Conservation (phyloP, 108 stramenopile genomes). For the Stephanodiscus triporus region DNA sequence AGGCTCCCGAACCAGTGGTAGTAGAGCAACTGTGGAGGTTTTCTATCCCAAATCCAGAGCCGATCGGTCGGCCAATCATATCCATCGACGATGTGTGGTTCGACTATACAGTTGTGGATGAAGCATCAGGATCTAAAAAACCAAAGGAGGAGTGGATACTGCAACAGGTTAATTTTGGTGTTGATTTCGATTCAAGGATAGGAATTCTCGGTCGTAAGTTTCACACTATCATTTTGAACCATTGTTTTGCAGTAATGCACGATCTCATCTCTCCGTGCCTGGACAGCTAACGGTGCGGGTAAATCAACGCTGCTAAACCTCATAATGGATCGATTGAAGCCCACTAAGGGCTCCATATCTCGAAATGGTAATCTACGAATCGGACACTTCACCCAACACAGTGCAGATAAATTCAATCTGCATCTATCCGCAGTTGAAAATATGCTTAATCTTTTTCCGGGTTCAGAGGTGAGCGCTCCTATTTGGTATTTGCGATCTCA, state of each 20-base stretch:
- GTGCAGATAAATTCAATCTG: conserved; percentile 91
- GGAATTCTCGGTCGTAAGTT: conserved; percentile 66
- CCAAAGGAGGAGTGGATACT: conserved; percentile 74
- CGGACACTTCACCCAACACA: conserved; percentile 97
- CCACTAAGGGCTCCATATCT: conserved; percentile 78
- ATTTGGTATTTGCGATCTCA: background rate
- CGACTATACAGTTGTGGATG: conserved; percentile 81
- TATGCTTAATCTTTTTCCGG: conserved; percentile 81
- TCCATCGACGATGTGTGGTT: conserved; percentile 96
- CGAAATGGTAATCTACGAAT: conserved; percentile 89
- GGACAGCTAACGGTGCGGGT: conserved; percentile 80
- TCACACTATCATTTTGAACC: background rate
- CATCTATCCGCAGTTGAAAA: conserved; percentile 88
- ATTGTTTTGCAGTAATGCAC: background rate
- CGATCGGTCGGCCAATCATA: conserved; percentile 92
- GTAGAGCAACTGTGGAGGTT: conserved; percentile 85
- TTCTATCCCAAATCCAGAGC: conserved; percentile 89
- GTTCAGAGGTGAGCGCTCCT: conserved; percentile 49
- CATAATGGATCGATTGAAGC: conserved; percentile 87
- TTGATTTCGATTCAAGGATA: conserved; percentile 87
- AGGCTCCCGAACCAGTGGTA: conserved; percentile 82
- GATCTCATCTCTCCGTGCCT: conserved; percentile 4
- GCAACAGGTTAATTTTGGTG: conserved; percentile 94
- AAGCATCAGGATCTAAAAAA: conserved; percentile 50
- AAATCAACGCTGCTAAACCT: conserved; percentile 90